phyloP scores from a whole-genome alignment of 2,329 filamentous ascomycete species.

The Apiospora sp. region DNA sequence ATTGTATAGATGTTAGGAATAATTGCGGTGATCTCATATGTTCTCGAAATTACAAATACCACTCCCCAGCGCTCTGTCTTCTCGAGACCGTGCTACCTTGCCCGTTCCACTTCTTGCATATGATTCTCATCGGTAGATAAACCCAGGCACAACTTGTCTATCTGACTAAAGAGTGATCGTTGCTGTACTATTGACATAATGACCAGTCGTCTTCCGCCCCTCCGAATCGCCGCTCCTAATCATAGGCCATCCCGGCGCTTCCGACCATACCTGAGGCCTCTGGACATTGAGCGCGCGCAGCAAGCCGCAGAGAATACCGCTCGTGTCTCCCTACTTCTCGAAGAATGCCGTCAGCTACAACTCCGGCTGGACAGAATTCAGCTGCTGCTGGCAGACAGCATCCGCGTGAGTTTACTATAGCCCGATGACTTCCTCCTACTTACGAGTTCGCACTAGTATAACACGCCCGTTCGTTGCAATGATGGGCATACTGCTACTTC shows the following conservation, averaged over 20 bases:
- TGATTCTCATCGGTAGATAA: background rate
- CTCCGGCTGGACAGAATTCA: background rate
- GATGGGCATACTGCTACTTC: background rate
- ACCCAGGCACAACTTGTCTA: background rate
- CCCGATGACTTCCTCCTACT: background rate
- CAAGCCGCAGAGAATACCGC: background rate
- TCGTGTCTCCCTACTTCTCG: slow-evolving; percentile 6
- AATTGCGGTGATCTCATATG: background rate
- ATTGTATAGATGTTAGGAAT: background rate
- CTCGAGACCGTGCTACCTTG: background rate
- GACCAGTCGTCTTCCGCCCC: slow-evolving; percentile 1
- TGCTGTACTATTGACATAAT: background rate
- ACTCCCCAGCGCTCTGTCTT: background rate
- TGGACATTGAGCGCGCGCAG: background rate
- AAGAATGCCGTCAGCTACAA: background rate
- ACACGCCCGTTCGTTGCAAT: background rate
- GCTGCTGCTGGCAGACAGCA: background rate
- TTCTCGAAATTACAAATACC: background rate
- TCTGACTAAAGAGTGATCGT: background rate
- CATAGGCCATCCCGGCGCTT: background rate
- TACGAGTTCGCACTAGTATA: background rate
- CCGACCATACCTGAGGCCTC: background rate
- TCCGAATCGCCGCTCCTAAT: background rate
- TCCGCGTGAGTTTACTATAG: slow-evolving; percentile 1
- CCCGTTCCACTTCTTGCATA: background rate